A percentile compares a stretch with the other conserved stretches of the same genome.
Evolutionary conservation across 768 basidiomycete species (phyloP).

Genomic region (Pleurotus platypus): DNA sequence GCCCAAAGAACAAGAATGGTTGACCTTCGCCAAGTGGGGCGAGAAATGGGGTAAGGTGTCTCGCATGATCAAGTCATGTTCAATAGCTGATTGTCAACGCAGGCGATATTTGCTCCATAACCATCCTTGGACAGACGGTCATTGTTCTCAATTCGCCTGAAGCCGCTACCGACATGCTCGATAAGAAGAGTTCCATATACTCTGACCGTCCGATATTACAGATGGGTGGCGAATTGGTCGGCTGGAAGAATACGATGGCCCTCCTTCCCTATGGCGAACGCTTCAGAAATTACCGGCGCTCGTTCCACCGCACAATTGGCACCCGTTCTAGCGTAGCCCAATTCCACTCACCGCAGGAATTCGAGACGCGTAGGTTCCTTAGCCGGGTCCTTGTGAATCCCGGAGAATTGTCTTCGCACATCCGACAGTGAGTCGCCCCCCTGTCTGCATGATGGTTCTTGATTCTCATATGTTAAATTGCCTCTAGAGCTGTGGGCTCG

Average conservation of each 20-base stretch:
- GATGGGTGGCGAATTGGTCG: conserved; percentile 54
- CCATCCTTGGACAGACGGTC: conserved; percentile 57
- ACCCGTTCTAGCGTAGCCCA: conserved; percentile 36
- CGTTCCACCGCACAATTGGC: conserved; percentile 50
- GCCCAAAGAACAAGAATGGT: conserved; percentile 22
- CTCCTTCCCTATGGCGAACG: conserved; percentile 56
- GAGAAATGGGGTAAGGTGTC: conserved; percentile 42
- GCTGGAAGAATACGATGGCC: conserved; percentile 55
- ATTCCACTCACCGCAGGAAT: conserved; percentile 40
- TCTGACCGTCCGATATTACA: conserved; percentile 60
- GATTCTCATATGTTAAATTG: neutral
- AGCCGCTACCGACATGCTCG: conserved; percentile 53
- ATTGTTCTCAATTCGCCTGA: conserved; percentile 52
- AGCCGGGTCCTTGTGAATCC: conserved; percentile 45
- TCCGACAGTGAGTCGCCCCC: conserved; percentile 38
- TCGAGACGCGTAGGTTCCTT: conserved; percentile 45
- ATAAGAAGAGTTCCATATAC: conserved; percentile 64
- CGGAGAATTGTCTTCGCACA: conserved; percentile 38
- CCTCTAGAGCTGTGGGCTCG: conserved; percentile 44
- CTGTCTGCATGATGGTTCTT: conserved; percentile 2
- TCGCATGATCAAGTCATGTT: neutral
- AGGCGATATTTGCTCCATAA: conserved; percentile 63
- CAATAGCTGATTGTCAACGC: conserved; percentile 6
- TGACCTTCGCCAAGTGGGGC: conserved; percentile 26
- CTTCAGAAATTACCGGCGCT: conserved; percentile 48